Conservation (phyloP, 202 grass and related monocot species). For the Setaria italica region DNA sequence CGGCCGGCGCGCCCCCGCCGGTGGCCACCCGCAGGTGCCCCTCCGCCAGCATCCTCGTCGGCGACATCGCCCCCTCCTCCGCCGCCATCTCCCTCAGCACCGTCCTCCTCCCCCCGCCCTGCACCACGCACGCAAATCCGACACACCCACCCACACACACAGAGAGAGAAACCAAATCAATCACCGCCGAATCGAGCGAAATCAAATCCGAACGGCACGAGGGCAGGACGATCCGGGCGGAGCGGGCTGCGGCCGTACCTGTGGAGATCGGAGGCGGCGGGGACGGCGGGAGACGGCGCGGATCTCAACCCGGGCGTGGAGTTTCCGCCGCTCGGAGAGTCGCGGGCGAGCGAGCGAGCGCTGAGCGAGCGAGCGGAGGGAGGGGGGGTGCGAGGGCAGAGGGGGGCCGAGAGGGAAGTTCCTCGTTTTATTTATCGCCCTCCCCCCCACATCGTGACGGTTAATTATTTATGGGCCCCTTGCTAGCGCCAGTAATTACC, state of each 20-base stretch:
- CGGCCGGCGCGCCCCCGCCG: slow-evolving; percentile 57
- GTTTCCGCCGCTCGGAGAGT: slow-evolving; percentile 32
- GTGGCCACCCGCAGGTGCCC: slow-evolving; percentile 75
- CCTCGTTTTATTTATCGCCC: slow-evolving; percentile 39
- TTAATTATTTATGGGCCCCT: not conserved
- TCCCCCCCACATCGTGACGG: not conserved
- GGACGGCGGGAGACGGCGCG: slow-evolving; percentile 32
- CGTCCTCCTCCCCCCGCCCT: slow-evolving; percentile 48
- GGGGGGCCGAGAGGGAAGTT: not conserved
- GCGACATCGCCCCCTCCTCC: slow-evolving; percentile 68
- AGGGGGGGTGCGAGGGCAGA: not conserved
- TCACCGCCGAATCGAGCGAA: slow-evolving; percentile 17
- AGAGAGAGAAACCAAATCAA: slow-evolving; percentile 20
- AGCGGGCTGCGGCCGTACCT: not conserved
- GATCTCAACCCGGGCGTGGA: slow-evolving; percentile 50
- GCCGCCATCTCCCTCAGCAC: slow-evolving; percentile 56
- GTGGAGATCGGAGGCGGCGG: slow-evolving; percentile 47
- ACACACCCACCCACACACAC: not conserved
- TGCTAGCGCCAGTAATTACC: not conserved
- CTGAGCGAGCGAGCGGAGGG: not conserved
- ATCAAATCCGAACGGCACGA: not conserved
- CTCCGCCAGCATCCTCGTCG: slow-evolving; percentile 72
- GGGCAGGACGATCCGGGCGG: not conserved
- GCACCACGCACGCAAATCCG: not conserved
- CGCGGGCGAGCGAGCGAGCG: not conserved